Evolutionary conservation across 2,329 filamentous ascomycete genomes (phyloP).

Genomic region (Pseudocercospora musae): DNA sequence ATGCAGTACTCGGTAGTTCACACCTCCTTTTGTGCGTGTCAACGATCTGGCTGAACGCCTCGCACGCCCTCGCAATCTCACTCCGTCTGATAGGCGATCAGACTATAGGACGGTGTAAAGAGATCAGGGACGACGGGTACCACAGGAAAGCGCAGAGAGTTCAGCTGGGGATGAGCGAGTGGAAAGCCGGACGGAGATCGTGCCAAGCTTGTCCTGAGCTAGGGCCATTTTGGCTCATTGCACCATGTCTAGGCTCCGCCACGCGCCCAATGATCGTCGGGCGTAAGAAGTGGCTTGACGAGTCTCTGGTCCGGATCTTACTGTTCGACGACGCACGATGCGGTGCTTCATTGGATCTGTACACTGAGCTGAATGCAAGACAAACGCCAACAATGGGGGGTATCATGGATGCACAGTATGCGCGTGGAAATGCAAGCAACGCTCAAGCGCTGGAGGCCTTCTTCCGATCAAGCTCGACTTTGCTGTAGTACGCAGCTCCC

Average conservation of each 20-base stretch:
- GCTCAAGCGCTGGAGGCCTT: constrained; percentile 7
- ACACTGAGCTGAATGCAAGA: neutral
- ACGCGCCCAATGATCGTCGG: neutral
- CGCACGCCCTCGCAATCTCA: neutral
- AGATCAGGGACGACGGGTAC: neutral
- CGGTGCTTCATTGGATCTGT: neutral
- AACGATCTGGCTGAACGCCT: neutral
- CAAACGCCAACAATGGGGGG: neutral
- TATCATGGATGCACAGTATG: neutral
- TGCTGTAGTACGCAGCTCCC: constrained; percentile 58
- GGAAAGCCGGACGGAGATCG: neutral
- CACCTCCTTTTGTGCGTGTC: neutral
- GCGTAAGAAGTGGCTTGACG: neutral
- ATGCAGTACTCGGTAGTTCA: neutral
- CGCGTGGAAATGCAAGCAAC: neutral
- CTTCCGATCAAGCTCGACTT: constrained; percentile 55
- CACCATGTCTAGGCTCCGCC: neutral
- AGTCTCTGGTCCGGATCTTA: neutral
- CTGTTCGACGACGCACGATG: neutral
- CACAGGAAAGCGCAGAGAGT: neutral
- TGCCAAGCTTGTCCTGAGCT: neutral
- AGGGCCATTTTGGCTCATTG: neutral
- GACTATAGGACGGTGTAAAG: neutral
- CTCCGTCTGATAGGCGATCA: neutral
- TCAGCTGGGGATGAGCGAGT: neutral